Base-by-base conservation (phyloP, 164 flowering plant species). In the Annona squamosa region DNA sequence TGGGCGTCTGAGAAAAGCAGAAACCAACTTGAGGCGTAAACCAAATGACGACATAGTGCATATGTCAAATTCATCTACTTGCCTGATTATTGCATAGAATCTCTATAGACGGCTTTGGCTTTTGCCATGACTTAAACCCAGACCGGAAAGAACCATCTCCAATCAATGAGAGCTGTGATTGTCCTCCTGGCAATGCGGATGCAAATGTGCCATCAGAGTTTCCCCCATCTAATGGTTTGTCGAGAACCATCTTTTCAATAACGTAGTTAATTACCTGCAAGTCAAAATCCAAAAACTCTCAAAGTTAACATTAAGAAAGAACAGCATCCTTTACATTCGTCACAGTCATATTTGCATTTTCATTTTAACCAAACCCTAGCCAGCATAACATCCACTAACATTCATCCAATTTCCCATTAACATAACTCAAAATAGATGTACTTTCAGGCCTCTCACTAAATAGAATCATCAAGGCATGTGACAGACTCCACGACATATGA, bases 31-130 rank as follows among this genome's bases (percentile, higher is more conserved):
- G 2, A 10, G 13, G 59, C 13, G 9, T 10, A 10, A 52, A 7
- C 59, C 9, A 52, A 52, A 26, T 9, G 13, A 52, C 59, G 13
- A 52, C 59, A 10, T 52, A 9, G 13, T 0, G 59, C 18, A 63
- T 63, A 63, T n/a, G n/a, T n/a, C 37, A 63, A 66, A 66, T 16
- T 12, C 16, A 66, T 3, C 26, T 2, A 69, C 71, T 48, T 52
- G 78, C 99, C 97, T 96, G 99, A 82, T 92, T 96, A 85, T 93
- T 93, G 82, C 99, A 96, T 78, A 93, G 76, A 69, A 96, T 90
- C 82, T 96, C 99, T 73, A 96, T 83, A 13, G 87, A 83, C 77
- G 97, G 97, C 85, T 85, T 91, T 17, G 81, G 81, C 85, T 91
- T 93, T 74, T 80, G 93, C 92, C 89, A 84, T 59, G 93, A 83